These are phyloP conservation scores for Rhynchosporium secalis DNA, from an alignment of 2,329 filamentous ascomycete species.

Conservation along the genomic window DNA sequence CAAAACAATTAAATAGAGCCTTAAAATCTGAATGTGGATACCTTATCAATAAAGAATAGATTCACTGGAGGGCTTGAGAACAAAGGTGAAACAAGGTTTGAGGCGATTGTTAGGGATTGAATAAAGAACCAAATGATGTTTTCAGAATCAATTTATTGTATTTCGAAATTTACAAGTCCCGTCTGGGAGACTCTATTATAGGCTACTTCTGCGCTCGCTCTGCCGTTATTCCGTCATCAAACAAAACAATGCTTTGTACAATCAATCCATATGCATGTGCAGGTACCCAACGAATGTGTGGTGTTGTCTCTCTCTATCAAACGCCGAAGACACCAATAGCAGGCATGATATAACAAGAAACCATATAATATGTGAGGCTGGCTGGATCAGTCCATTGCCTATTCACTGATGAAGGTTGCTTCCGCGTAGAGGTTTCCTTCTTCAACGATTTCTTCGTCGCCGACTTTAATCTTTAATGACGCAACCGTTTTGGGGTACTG, in stretches of 20 bases:
- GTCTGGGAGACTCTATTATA: slow-evolving; percentile 21
- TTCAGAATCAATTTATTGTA: slow-evolving; percentile 11
- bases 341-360: slow-evolving; percentile 21
- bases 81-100: background rate
- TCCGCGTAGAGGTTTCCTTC: slow-evolving; percentile 80
- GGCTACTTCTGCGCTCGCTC: slow-evolving; percentile 6
- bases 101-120: background rate
- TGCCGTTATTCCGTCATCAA: slow-evolving; percentile 12
- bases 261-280: slow-evolving; percentile 12
- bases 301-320: slow-evolving; percentile 31
- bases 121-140: background rate
- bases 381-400: slow-evolving; percentile 9
- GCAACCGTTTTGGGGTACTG: slow-evolving; percentile 71
- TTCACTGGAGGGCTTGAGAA: background rate
- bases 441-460: slow-evolving; percentile 75
- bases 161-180: slow-evolving; percentile 17
- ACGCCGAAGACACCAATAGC: slow-evolving; percentile 26
- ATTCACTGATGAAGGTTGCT: slow-evolving; percentile 88
- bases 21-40: background rate
- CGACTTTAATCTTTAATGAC: slow-evolving; percentile 80
- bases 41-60: background rate
- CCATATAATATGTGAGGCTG: slow-evolving; percentile 10
- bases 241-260: slow-evolving; percentile 14
- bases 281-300: slow-evolving; percentile 36
- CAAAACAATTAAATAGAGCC: background rate